Evolutionary conservation across 2,329 filamentous ascomycete genomes (phyloP).

Genomic region (Falciphora oryzae): DNA sequence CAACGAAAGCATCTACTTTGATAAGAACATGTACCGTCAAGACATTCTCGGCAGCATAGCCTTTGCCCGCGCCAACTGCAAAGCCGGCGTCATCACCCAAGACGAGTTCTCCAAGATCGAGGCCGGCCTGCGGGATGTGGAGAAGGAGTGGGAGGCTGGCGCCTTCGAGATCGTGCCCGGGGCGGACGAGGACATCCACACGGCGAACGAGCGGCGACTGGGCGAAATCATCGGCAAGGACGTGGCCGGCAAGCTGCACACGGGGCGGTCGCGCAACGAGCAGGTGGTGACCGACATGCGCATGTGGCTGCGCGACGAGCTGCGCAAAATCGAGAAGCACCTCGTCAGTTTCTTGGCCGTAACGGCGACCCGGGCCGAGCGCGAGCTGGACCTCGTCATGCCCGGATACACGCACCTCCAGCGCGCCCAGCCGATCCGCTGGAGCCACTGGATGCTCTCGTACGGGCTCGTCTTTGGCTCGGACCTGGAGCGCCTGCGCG

Average conservation of each 20-base stretch:
- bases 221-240: conserved; percentile 84
- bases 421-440: conserved; percentile 72
- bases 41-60: conserved; percentile 78
- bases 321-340: conserved; percentile 62
- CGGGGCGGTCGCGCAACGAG: conserved; percentile 81
- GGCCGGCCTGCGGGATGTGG: conserved; percentile 55
- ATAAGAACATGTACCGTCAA: conserved; percentile 70
- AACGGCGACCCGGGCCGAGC: conserved; percentile 62
- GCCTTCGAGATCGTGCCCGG: conserved; percentile 46
- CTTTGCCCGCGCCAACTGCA: conserved; percentile 73
- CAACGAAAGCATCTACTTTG: conserved; percentile 76
- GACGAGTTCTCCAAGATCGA: conserved; percentile 72
- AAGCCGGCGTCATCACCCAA: conserved; percentile 65
- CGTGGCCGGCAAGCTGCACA: conserved; percentile 83
- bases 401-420: conserved; percentile 87
- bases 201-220: conserved; percentile 64
- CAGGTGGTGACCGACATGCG: conserved; percentile 89
- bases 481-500: conserved; percentile 71
- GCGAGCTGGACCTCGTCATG: conserved; percentile 73
- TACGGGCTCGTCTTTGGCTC: conserved; percentile 65
- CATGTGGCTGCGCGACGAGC: conserved; percentile 74
- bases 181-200: conserved; percentile 58
- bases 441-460: conserved; percentile 75
- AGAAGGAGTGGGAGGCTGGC: conserved; percentile 46
- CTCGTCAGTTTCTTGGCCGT: conserved; percentile 66